Conservation (phyloP, 2,329 filamentous ascomycete genomes). For the Stagonosporopsis tanaceti region DNA sequence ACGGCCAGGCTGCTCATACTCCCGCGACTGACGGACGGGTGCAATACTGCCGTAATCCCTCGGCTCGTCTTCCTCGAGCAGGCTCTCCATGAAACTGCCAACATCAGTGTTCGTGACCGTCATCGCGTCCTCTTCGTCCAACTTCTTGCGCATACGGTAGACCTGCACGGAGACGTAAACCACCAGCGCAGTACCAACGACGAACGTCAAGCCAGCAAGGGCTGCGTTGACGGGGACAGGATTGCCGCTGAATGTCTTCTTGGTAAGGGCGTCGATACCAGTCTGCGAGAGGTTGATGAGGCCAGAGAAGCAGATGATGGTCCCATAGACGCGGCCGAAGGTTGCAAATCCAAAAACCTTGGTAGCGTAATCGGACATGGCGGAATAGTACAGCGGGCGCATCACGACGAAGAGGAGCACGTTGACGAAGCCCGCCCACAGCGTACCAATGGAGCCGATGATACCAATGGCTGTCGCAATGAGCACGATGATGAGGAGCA, state of each 20-base stretch:
- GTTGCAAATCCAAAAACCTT: slow-evolving; percentile 92
- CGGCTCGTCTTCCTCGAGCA: slow-evolving; percentile 48
- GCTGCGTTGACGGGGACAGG: slow-evolving; percentile 79
- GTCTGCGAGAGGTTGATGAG: slow-evolving; percentile 83
- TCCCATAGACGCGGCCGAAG: slow-evolving; percentile 88
- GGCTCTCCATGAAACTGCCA: slow-evolving; percentile 61
- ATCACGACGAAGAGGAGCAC: slow-evolving; percentile 82
- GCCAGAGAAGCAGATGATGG: slow-evolving; percentile 84
- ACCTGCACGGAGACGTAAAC: slow-evolving; percentile 44
- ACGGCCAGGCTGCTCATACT: slow-evolving; percentile 6
- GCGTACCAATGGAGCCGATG: slow-evolving; percentile 73
- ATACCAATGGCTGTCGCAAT: slow-evolving; percentile 76
- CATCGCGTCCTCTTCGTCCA: slow-evolving; percentile 56
- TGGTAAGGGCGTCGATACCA: slow-evolving; percentile 78
- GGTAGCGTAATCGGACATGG: slow-evolving; percentile 85
- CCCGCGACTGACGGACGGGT: not conserved
- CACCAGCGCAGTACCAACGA: slow-evolving; percentile 71
- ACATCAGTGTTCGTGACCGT: slow-evolving; percentile 74
- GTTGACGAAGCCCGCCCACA: slow-evolving; percentile 77
- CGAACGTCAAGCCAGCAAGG: slow-evolving; percentile 66
- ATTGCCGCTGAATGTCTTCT: slow-evolving; percentile 72
- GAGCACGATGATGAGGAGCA: slow-evolving; percentile 73
- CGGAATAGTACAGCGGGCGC: slow-evolving; percentile 88
- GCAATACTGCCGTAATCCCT: slow-evolving; percentile 37
- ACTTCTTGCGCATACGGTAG: slow-evolving; percentile 40